These are phyloP conservation scores for Aspergillus asperescens DNA, from an alignment of 495 filamentous ascomycete genomes.

Conservation along the genomic window DNA sequence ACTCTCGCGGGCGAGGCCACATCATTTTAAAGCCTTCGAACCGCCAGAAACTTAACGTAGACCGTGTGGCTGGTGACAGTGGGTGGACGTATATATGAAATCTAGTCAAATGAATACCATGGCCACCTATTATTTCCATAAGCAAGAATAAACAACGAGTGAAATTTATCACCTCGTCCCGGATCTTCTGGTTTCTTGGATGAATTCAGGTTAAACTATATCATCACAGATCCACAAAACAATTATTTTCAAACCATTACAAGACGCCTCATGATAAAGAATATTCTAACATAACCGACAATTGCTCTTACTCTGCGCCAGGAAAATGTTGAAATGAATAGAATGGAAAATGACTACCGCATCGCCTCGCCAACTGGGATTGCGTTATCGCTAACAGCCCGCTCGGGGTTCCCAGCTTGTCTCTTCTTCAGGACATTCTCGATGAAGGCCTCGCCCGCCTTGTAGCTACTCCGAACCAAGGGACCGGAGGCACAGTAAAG, in stretches of 20 bases:
- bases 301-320: slow-evolving; percentile 16
- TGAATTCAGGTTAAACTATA: background rate
- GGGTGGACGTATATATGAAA: slow-evolving; percentile 2
- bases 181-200: background rate
- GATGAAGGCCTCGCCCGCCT: slow-evolving; percentile 96
- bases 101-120: background rate
- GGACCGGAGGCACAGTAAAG: slow-evolving; percentile 93
- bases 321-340: slow-evolving; percentile 5
- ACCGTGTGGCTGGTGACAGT: background rate
- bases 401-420: slow-evolving; percentile 37
- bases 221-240: background rate
- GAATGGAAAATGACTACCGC: slow-evolving; percentile 20
- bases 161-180: background rate
- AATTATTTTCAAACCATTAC: background rate
- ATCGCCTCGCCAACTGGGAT: slow-evolving; percentile 27
- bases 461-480: slow-evolving; percentile 88
- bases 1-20: background rate
- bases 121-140: slow-evolving; percentile 12
- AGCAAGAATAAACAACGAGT: no score
- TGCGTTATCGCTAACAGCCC: slow-evolving; percentile 20
- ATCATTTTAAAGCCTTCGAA: background rate
- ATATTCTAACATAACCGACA: background rate
- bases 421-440: slow-evolving; percentile 96
- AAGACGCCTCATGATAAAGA: slow-evolving; percentile 8
- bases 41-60: no score